phyloP scores from a whole-genome alignment of 495 filamentous ascomycete species.

The Xylaria cubensis region DNA sequence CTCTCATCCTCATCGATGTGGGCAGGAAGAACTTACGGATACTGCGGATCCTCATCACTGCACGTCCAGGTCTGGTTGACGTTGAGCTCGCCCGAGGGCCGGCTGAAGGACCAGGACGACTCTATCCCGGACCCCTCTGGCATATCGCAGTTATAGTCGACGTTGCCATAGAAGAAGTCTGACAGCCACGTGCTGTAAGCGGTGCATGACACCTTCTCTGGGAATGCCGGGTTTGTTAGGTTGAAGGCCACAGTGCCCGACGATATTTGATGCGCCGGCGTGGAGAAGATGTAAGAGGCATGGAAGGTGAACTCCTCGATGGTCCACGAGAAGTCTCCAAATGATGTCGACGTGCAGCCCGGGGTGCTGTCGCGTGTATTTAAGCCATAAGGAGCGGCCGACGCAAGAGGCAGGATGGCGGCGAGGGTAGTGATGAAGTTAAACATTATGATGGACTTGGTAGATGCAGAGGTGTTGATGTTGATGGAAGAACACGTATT shows the following conservation, averaged over 20 bases:
- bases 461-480: not conserved
- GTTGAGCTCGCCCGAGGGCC: slow-evolving; percentile 38
- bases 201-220: slow-evolving; percentile 42
- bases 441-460: slow-evolving; percentile 19
- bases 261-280: slow-evolving; percentile 53
- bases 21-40: slow-evolving; percentile 41
- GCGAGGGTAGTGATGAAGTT: slow-evolving; percentile 33
- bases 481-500: not conserved
- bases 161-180: slow-evolving; percentile 54
- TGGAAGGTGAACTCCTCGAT: slow-evolving; percentile 47
- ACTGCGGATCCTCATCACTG: slow-evolving; percentile 44
- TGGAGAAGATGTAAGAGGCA: slow-evolving; percentile 50
- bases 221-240: slow-evolving; percentile 49
- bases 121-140: slow-evolving; percentile 29
- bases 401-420: slow-evolving; percentile 33
- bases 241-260: slow-evolving; percentile 52
- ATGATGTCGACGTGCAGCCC: slow-evolving; percentile 42
- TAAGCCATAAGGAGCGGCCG: slow-evolving; percentile 30
- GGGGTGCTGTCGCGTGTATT: slow-evolving; percentile 29
- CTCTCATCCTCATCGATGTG: too few species aligned
- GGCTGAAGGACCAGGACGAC: slow-evolving; percentile 46
- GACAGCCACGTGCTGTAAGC: slow-evolving; percentile 48
- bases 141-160: slow-evolving; percentile 46
- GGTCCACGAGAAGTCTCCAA: slow-evolving; percentile 44
- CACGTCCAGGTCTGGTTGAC: slow-evolving; percentile 55